phyloP scores from a whole-genome alignment of 805 yeast genomes.

The Cyberlindnera veronae region DNA sequence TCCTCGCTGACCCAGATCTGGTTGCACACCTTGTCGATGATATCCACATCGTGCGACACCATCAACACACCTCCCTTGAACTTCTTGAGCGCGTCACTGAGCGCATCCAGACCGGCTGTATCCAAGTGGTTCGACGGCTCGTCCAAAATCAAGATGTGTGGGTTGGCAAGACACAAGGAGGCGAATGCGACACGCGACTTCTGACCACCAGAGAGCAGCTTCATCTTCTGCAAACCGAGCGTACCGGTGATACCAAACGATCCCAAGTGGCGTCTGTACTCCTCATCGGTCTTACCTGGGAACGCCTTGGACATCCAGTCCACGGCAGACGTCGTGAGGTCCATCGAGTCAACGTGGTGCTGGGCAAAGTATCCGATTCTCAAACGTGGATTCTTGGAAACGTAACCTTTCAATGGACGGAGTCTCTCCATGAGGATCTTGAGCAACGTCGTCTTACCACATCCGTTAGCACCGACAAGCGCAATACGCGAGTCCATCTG shows the following conservation, averaged over 20 bases:
- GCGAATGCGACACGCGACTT: constrained; percentile 98
- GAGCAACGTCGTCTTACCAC: constrained; percentile 95
- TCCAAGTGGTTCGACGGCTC: constrained; percentile 99
- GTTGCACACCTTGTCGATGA: constrained; percentile 83
- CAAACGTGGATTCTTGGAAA: constrained; percentile 77
- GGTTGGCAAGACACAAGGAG: constrained; percentile 82
- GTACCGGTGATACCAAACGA: constrained; percentile 97
- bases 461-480: constrained; percentile 97
- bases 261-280: constrained; percentile 93
- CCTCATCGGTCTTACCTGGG: constrained; percentile 96
- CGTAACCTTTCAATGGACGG: constrained; percentile 72
- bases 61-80: constrained; percentile 95
- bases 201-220: constrained; percentile 93
- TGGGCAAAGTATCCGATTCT: constrained; percentile 97
- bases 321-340: constrained; percentile 77
- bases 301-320: constrained; percentile 86
- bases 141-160: constrained; percentile 89
- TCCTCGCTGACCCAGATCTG: constrained; percentile 96
- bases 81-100: constrained; percentile 79
- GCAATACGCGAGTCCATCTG: constrained; percentile 95
- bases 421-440: constrained; percentile 79
- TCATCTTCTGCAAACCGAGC: constrained; percentile 87
- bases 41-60: constrained; percentile 97
- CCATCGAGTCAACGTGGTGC: constrained; percentile 98
- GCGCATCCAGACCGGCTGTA: constrained; percentile 95